phyloP scores from a whole-genome alignment of 805 yeast genomes.

The Candida xyloterini region DNA sequence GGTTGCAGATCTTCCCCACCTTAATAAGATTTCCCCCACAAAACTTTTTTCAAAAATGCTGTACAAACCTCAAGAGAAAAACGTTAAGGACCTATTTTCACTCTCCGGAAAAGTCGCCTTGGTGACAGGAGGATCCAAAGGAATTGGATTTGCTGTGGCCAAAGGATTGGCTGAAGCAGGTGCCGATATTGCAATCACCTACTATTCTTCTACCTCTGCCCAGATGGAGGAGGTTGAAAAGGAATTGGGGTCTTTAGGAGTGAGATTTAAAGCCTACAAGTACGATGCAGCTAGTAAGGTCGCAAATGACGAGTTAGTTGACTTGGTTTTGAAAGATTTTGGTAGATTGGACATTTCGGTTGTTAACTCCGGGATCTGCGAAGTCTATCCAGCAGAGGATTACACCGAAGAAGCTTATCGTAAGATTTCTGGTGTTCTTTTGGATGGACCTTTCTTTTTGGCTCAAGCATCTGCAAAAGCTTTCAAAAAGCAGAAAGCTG shows the following conservation, averaged over 20 bases:
- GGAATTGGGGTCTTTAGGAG: neutral
- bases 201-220: neutral
- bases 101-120: slow-evolving; percentile 41
- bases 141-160: slow-evolving; percentile 41
- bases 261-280: slow-evolving; percentile 8
- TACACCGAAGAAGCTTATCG: neutral
- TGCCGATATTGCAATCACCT: slow-evolving; percentile 38
- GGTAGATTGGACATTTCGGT: slow-evolving; percentile 41
- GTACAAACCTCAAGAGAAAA: neutral
- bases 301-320: slow-evolving; percentile 31
- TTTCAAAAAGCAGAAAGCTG: slow-evolving; percentile 30
- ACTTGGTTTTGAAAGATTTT: slow-evolving; percentile 35
- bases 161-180: slow-evolving; percentile 44
- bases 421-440: slow-evolving; percentile 34
- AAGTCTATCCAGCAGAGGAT: neutral
- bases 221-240: neutral
- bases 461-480: slow-evolving; percentile 47
- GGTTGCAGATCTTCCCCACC: neutral
- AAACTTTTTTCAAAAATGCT: neutral
- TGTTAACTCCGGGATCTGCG: slow-evolving; percentile 41
- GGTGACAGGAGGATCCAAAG: slow-evolving; percentile 41
- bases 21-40: too few relatives aligned
- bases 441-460: slow-evolving; percentile 49
- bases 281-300: slow-evolving; percentile 33
- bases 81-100: slow-evolving; percentile 42